Conservation (phyloP, 192 early-diverging fungal species). For the Ramicandelaber brevisporus region DNA sequence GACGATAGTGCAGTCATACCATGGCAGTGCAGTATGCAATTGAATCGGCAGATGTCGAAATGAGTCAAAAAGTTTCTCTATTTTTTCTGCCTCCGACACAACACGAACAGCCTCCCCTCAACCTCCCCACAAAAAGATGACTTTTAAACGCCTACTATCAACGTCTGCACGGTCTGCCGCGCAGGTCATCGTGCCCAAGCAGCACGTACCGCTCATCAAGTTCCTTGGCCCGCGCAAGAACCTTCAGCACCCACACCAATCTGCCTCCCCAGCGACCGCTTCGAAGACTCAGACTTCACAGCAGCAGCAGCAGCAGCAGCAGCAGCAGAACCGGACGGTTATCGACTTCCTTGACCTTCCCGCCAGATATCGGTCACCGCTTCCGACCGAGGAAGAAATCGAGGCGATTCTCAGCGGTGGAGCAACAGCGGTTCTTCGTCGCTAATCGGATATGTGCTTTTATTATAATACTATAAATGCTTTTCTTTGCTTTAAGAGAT, state of each 20-base stretch:
- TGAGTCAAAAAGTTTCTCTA: too few relatives aligned
- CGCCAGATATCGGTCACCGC: conserved; percentile 15
- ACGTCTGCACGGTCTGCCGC: too few relatives aligned
- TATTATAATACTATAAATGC: background rate
- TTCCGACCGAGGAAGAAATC: conserved; percentile 12
- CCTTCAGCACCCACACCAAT: conserved; percentile 2
- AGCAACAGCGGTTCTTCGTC: conserved; percentile 4
- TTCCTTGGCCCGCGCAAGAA: conserved; percentile 14
- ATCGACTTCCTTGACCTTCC: conserved; percentile 20
- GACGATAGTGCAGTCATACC: too few relatives aligned
- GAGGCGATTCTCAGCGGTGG: conserved; percentile 19
- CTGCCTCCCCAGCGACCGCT: background rate
- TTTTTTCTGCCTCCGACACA: too few relatives aligned
- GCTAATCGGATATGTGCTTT: background rate
- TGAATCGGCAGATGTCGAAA: too few relatives aligned
- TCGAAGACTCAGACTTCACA: background rate
- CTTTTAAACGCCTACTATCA: too few relatives aligned
- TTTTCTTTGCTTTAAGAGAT: conserved; percentile 1
- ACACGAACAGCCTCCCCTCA: too few relatives aligned
- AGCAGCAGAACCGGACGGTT: conserved; percentile 1
- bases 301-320: background rate
- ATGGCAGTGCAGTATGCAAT: too few relatives aligned
- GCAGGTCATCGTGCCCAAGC: background rate
- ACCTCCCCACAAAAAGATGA: too few relatives aligned
- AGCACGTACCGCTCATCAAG: conserved; percentile 15